A percentile compares a stretch with the other conserved stretches of the same genome.
phyloP scores from a whole-genome alignment of 208 protist species.

The Acanthamoeba castellanii region DNA sequence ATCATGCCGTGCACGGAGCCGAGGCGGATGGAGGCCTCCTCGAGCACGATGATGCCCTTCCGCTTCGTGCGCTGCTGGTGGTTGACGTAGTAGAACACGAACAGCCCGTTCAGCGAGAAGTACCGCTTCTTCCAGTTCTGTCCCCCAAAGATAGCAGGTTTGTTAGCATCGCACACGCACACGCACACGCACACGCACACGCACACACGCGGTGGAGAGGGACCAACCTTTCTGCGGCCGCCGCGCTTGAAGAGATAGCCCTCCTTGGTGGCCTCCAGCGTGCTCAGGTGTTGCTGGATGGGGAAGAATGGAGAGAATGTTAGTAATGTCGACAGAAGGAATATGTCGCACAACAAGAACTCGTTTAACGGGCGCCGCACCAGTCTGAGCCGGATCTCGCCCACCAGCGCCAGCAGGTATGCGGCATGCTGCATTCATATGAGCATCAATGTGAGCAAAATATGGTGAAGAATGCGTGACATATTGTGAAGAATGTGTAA shows the following conservation, averaged over 20 bases:
- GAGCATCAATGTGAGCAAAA: not conserved
- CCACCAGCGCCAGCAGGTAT: slow-evolving; percentile 13
- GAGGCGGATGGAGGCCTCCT: slow-evolving; percentile 48
- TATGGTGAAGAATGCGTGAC: too few relatives aligned
- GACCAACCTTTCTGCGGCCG: slow-evolving; percentile 53
- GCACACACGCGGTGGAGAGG: not conserved
- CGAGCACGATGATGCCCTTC: slow-evolving; percentile 65
- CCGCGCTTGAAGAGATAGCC: slow-evolving; percentile 64
- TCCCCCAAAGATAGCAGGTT: not conserved
- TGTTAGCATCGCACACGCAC: too few relatives aligned
- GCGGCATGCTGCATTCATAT: not conserved
- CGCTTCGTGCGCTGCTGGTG: slow-evolving; percentile 25
- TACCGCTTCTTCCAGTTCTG: slow-evolving; percentile 62
- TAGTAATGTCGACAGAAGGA: not conserved
- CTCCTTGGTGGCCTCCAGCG: slow-evolving; percentile 30
- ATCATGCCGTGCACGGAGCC: slow-evolving; percentile 31
- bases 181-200: too few relatives aligned
- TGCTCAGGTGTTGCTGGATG: slow-evolving; percentile 44
- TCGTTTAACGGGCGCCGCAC: not conserved
- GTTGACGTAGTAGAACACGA: slow-evolving; percentile 65
- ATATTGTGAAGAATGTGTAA: not conserved
- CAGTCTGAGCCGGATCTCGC: slow-evolving; percentile 15
- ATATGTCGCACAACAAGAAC: not conserved
- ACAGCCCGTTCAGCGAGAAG: slow-evolving; percentile 60
- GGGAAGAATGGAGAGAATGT: not conserved